Base-by-base conservation (phyloP, 1,284 basidiomycete species). In the Sparassis latifolia region DNA sequence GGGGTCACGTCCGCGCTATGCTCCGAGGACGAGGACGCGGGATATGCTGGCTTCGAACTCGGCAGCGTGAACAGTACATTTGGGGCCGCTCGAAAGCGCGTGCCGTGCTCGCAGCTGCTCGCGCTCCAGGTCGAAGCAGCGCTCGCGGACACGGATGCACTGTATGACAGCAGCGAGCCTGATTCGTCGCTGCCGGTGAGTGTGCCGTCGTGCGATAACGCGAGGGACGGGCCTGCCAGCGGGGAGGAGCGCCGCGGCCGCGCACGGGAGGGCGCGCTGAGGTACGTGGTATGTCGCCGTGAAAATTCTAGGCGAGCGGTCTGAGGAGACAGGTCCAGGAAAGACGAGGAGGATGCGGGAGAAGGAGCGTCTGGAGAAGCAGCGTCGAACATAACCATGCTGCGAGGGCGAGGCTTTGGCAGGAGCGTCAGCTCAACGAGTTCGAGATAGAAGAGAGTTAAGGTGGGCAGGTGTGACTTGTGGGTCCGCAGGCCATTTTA, bases 231-330 rank as follows among this genome's bases (percentile, higher is more conserved):
- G 1, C 64, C 64, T 2, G 64, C 64, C 31, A 66, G 59, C 0
- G 64, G 64, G 20, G 64, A 66, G 3, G 62, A 63, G 40, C 62
- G 61, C 6, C 58, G 50, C 2, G 62, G 62, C 9, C 63, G 59
- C 3, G 49, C 12, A 51, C 46, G 30, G 53, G 57, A 27, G 54
- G 39, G 9, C 55, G 53, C 3, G 59, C 49, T 28, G 35, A 38
- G 35, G 35, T 9, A 7, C 5, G 55, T 53, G 31, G 56, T 59
- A 42, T 56, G 57, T 5, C 60, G 52, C 10, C 61, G 58, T 1
- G 50, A 37, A 37, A 37, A 37, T 7, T 6, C 35, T 6, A 37
- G 12, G 35, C 7, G 6, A 12, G 35, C 6, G 35, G 35, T 7
- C 35, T 37, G 35, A 12, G 35, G 35, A 12, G 6, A 6, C 7